Evolutionary conservation across 805 yeast genomes (phyloP).

Genomic region (Candida lessepsii): DNA sequence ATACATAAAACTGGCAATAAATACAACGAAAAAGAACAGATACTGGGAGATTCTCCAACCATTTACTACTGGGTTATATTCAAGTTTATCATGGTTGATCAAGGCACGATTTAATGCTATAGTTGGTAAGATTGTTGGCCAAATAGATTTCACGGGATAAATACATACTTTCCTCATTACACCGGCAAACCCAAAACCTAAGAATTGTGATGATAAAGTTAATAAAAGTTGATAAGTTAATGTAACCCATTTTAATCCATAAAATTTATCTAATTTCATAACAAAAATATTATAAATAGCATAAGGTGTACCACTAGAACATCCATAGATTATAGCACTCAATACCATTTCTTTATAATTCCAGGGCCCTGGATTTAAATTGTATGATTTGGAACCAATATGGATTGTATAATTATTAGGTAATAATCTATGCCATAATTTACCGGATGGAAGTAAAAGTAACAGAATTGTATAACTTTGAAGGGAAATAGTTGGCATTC

Average conservation of each 20-base stretch:
- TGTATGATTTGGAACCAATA: constrained; percentile 23
- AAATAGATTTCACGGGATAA: constrained; percentile 40
- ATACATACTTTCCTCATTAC: constrained; percentile 55
- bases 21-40: constrained; percentile 36
- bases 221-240: constrained; percentile 56
- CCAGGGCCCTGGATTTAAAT: constrained; percentile 45
- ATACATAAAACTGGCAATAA: constrained; percentile 35
- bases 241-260: constrained; percentile 42
- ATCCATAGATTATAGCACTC: constrained; percentile 41
- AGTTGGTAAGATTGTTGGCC: constrained; percentile 46
- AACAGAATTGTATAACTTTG: constrained; percentile 41
- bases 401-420: constrained; percentile 24
- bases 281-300: constrained; percentile 42
- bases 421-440: constrained; percentile 36
- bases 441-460: constrained; percentile 39
- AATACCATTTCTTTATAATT: constrained; percentile 46
- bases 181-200: constrained; percentile 70
- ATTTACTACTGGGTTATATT: constrained; percentile 12
- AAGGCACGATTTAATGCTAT: constrained; percentile 43
- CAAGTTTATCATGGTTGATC: constrained; percentile 28
- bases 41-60: constrained; percentile 46
- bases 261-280: constrained; percentile 42
- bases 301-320: constrained; percentile 43
- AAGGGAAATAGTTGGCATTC: constrained; percentile 36
- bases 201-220: constrained; percentile 53